These are phyloP conservation scores for Massospora cicadina DNA, from an alignment of 371 early-diverging fungal genomes.

Conservation along the genomic window DNA sequence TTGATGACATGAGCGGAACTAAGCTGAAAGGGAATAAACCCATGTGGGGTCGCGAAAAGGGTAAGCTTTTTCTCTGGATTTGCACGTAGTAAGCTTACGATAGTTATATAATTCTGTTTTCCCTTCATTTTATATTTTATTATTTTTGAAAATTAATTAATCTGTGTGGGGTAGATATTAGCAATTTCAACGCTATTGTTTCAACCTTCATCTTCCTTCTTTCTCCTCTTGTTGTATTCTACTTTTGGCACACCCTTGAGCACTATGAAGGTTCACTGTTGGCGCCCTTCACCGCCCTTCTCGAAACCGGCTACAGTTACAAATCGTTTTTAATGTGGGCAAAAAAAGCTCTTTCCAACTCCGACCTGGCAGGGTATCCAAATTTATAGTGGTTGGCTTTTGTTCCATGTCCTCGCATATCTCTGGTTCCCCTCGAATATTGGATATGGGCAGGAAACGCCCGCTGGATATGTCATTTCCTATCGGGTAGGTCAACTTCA, in stretches of 20 bases:
- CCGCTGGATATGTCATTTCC: constrained; percentile 53
- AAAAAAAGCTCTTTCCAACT: constrained; percentile 19
- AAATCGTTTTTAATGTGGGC: not conserved
- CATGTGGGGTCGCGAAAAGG: constrained; percentile 6
- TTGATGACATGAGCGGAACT: no score
- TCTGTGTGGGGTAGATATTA: constrained; percentile 22
- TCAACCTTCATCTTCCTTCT: constrained; percentile 29
- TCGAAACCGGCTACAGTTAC: constrained; percentile 15
- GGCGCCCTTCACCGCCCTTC: constrained; percentile 27
- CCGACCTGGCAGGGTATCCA: constrained; percentile 24
- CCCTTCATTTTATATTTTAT: not conserved
- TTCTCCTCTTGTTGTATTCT: constrained; percentile 43
- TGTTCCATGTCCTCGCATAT: constrained; percentile 48
- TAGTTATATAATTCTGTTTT: not conserved
- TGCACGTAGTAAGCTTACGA: not conserved
- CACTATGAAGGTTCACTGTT: constrained; percentile 39
- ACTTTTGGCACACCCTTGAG: constrained; percentile 43
- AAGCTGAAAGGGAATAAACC: no score
- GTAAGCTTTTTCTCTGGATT: constrained; percentile 1
- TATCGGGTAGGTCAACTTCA: constrained; percentile 27
- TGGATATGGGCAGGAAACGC: constrained; percentile 60
- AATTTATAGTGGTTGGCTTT: constrained; percentile 43
- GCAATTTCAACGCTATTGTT: constrained; percentile 23
- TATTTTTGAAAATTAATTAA: not conserved
- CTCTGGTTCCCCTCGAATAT: constrained; percentile 37